Percentiles rank a stretch among this genome's conserved stretches.
Evolutionary conservation across 2,329 filamentous ascomycete species (phyloP).

Genomic region (Fusarium sp.): DNA sequence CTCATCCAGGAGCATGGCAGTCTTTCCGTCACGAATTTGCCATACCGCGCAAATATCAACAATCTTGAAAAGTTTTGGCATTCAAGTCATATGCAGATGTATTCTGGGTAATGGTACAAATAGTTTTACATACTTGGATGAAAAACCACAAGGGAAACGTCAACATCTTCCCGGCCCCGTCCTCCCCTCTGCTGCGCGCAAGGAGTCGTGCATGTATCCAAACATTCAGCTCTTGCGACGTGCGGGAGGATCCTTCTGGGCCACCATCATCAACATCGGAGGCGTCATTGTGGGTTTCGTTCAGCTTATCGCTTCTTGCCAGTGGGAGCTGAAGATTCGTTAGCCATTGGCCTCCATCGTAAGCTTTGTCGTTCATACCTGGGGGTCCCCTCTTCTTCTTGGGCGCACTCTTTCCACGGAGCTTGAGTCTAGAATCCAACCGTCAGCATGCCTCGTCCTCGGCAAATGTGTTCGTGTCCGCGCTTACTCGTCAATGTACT

Average conservation of each 20-base stretch:
- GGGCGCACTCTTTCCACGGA: constrained; percentile 86
- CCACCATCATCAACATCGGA: constrained; percentile 11
- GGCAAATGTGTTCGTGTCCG: neutral
- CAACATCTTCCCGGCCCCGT: constrained; percentile 6
- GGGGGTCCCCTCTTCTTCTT: constrained; percentile 81
- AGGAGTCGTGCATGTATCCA: neutral
- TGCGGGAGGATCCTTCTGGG: neutral
- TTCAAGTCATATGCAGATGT: constrained; percentile 10
- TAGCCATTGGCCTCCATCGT: constrained; percentile 6
- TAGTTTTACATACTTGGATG: constrained; percentile 40
- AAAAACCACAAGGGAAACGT: constrained; percentile 5
- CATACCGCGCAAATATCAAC: neutral
- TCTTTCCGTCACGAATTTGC: neutral
- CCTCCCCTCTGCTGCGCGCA: neutral
- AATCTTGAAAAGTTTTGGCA: neutral
- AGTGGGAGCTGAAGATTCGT: constrained; percentile 40
- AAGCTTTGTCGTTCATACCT: constrained; percentile 43
- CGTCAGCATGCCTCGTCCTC: constrained; percentile 44
- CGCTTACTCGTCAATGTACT: constrained; percentile 75
- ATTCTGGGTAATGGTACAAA: constrained; percentile 38
- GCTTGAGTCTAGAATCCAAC: constrained; percentile 68
- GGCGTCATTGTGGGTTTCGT: constrained; percentile 28
- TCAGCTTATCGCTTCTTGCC: constrained; percentile 47
- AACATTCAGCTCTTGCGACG: neutral
- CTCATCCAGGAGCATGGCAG: neutral